Base-by-base conservation (phyloP, 495 filamentous ascomycete genomes). In the Apodospora peruviana region DNA sequence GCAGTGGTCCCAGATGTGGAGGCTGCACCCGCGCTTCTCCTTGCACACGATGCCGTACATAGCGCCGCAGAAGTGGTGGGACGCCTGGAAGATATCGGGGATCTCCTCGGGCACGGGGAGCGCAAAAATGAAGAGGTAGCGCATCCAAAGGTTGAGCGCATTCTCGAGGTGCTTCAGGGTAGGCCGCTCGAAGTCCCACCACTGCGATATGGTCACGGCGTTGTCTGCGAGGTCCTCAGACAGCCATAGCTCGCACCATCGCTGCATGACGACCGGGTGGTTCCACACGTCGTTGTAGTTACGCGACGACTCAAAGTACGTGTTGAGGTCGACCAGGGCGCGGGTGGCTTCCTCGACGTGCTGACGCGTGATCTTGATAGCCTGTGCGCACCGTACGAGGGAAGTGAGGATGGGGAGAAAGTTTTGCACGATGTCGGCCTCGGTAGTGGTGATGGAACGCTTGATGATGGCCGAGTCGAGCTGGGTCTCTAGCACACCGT, bases 71-170 rank as follows among this genome's bases (percentile, higher is more conserved):
- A 77, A 79, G 60, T 84, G 80, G 45, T 84, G 80, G 2, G 79
- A 81, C 5, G 78, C 78, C 56, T 84, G 80, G 66, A 84, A 83
- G 3, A 83, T 72, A n/a, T 66, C 67, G 5, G 80, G 80, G 18
- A 82, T 78, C 56, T 75, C 71, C 27, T 82, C 78, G 0, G 80
- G 80, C 4, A 84, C 71, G 2, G 79, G 79, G 17, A 84, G 77
- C 0, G 78, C 79, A 61, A 84, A 82, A 50, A 84, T 82, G 65
- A 84, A 84, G 25, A 84, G 69, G 51, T 81, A 83, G n/a, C 80
- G 73, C 50, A 72, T 78, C 80, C 80, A 84, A 7, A 84, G 68
- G 47, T 83, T 76, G 24, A 84, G 50, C 2, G 78, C 78, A 19
- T 69, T 64, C 43, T 82, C 77, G 10, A 84, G 69, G 21, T 81